Evolutionary conservation across 345 rosid species (phyloP), one percentile per base, ranked within the genome.

Genomic region (Gossypium turneri): DNA sequence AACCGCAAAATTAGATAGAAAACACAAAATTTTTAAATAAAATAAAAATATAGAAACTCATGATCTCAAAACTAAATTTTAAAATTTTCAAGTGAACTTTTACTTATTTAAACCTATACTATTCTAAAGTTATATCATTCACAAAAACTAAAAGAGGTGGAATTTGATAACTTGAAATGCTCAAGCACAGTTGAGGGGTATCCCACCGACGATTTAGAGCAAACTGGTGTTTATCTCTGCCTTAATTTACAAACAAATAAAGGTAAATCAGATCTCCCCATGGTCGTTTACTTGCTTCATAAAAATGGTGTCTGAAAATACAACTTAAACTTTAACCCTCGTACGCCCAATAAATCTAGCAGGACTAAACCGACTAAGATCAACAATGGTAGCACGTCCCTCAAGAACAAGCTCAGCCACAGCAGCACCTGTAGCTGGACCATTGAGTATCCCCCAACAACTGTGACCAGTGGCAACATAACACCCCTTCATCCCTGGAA

Each of bases 391-490:
- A 34, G 97, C 86, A 53, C 70, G 61, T 6, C 93, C 97, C 24
- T 90, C 93, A 16, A 90, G 75, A 59, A 92, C 87, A 68, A 92
- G 91, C 83, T 91, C 93, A 24, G 98, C 87, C 74, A 92, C n/a
- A 10, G 98, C 90, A 77, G 90, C 90, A 3, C 98, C 98, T 2
- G 98, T 94, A 4, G 93, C 93, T 0, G 95, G 98, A 78, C 91
- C 98, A 75, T 94, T 94, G 4, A 94, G 86, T 75, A 94, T 91
- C 0, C 98, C 98, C 98, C 98, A 91, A 74, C 97, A 94, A 76
- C 82, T 86, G 73, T 94, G 98, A 25, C 98, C 96, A 0, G 97
- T 89, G 12, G 86, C 98, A 38, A 91, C 92, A 67, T 82, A 94
- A 79, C 97, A 91, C 6, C 91, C 92, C 55, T 82, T 86, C 12